Conservation (phyloP, 495 filamentous ascomycete species). For the Barbatosphaeria neglecta region DNA sequence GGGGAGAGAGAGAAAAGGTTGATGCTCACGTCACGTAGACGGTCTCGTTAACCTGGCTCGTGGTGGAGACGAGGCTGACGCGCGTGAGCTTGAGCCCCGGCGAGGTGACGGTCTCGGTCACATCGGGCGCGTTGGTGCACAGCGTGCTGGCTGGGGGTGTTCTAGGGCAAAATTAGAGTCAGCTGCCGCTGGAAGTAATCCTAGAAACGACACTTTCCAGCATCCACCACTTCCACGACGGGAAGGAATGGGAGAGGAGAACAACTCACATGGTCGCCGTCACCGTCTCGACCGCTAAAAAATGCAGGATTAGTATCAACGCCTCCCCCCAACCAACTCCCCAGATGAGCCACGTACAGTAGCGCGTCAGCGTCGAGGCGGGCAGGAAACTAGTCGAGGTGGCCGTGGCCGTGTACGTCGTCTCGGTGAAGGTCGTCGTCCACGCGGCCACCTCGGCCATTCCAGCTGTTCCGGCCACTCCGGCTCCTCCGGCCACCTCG, state of each 20-base stretch:
- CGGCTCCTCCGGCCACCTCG: neutral
- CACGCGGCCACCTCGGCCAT: constrained; percentile 1
- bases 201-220: neutral
- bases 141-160: neutral
- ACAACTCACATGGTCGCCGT: constrained; percentile 5
- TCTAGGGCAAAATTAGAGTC: neutral
- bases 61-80: constrained; percentile 2
- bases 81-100: constrained; percentile 2
- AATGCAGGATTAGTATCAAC: too few relatives aligned
- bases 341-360: neutral
- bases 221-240: neutral
- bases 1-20: neutral
- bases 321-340: neutral
- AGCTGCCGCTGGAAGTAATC: too few relatives aligned
- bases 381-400: constrained; percentile 1
- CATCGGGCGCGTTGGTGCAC: neutral
- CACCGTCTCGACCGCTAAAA: constrained; percentile 4
- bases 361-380: constrained; percentile 2
- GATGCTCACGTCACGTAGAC: constrained; percentile 2
- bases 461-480: too few relatives aligned
- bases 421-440: constrained; percentile 6
- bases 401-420: constrained; percentile 6
- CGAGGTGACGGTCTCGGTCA: neutral
- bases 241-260: too few relatives aligned
- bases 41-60: constrained; percentile 1